Conservation (phyloP, 805 yeast genomes). For the Pichia membranifaciens region DNA sequence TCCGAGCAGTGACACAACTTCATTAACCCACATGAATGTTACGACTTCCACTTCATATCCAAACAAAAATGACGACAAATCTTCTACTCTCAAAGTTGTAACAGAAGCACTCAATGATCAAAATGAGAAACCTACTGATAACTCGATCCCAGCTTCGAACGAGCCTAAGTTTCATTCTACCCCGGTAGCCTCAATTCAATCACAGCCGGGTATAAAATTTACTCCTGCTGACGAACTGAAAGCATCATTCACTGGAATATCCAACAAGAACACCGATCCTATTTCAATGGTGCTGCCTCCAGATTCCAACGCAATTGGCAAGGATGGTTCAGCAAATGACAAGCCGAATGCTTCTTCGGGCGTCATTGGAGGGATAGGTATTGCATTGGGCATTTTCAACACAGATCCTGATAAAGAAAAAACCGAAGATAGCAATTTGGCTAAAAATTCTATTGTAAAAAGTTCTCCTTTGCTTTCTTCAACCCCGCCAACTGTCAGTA, state of each 20-base stretch:
- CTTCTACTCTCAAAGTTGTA: background rate
- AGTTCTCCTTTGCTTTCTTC: conserved; percentile 80
- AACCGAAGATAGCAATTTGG: background rate
- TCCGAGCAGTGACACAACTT: conserved; percentile 5
- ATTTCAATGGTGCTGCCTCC: conserved; percentile 12
- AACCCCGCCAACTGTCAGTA: conserved; percentile 88
- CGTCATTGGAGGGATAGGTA: conserved; percentile 7
- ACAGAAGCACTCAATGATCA: background rate
- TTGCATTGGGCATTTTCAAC: conserved; percentile 3
- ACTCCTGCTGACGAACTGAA: conserved; percentile 31
- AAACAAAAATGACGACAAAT: background rate
- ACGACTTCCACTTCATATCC: conserved; percentile 2
- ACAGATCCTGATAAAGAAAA: background rate
- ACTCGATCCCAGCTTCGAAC: no score
- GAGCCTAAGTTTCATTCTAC: background rate
- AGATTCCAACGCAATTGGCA: background rate
- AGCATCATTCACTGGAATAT: conserved; percentile 37
- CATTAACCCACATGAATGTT: conserved; percentile 7
- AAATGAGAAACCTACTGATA: background rate
- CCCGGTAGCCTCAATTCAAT: conserved; percentile 17
- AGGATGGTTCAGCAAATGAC: background rate
- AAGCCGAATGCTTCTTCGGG: background rate
- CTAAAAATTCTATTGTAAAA: conserved; percentile 29
- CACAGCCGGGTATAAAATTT: conserved; percentile 24
- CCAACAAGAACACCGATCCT: conserved; percentile 19